Base-by-base conservation (phyloP, 805 yeast genomes). In the Priceomyces castillae region DNA sequence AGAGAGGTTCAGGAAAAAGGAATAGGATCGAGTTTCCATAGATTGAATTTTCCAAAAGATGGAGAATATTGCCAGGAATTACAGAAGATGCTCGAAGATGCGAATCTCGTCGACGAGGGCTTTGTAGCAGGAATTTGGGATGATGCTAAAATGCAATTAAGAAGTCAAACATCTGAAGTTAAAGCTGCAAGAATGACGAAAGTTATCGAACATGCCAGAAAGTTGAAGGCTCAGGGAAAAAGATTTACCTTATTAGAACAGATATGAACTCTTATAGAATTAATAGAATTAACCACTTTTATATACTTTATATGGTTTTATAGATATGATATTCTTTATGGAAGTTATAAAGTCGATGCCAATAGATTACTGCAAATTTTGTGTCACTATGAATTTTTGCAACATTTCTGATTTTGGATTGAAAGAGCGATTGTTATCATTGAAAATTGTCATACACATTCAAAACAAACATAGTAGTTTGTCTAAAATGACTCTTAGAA, bases 41-140 rank as follows among this genome's bases (percentile, higher is more conserved):
- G 72, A 44, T 56, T 84, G 58, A 65, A 64, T 12, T 71, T 60
- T 50, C 86, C 87, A 9, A 63, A 63, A 37, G 94, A 85, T 51
- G 80, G 76, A 1, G 76, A 76, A 19, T 86, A 81, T 57, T 74
- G 79, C 52, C 74, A 75, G 49, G 64, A 65, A 40, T 59, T 78
- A 39, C 50, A 48, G 30, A 20, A 44, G 7, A 30, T 46, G 16
- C 47, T 56, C 20, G 52, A 49, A 19, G 42, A 40, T 30, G 41
- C 36, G 3, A 37, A 30, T 7, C 18, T 39, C 7, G 35, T 17
- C 11, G 34, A 30, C 11, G 37, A 39, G 7, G 52, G 52, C 1
- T 38, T 47, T 9, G 31, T 39, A 10, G 43, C 53, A 4, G 40
- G 46, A 10, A 17, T 31, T 12, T 48, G 47, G 48, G 47, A 44